Percentiles rank a stretch among this genome's conserved stretches.
phyloP scores from a whole-genome alignment of 768 basidiomycete species.

The Mycena floridula region DNA sequence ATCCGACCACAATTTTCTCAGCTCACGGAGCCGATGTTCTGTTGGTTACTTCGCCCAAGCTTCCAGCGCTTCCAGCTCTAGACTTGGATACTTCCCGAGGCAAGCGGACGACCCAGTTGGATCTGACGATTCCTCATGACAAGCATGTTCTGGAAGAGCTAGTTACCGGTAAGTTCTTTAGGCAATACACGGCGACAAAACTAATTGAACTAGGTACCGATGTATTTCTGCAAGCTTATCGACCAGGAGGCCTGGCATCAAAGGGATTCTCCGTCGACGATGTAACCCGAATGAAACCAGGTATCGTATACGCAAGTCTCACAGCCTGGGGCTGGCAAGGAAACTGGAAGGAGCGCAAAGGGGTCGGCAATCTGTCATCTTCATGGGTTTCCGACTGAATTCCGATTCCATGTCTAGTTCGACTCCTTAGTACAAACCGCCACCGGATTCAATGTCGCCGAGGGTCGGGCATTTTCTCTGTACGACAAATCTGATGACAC shows the following conservation, averaged over 20 bases:
- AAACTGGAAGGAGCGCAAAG: conserved; percentile 35
- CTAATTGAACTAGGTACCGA: conserved; percentile 41
- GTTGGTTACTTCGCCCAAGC: conserved; percentile 45
- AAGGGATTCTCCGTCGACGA: conserved; percentile 43
- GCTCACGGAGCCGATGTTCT: conserved; percentile 57
- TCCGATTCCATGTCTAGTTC: conserved; percentile 34
- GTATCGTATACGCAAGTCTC: conserved; percentile 26
- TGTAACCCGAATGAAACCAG: conserved; percentile 22
- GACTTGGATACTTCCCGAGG: conserved; percentile 58
- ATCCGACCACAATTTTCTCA: conserved; percentile 9
- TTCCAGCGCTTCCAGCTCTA: conserved; percentile 44
- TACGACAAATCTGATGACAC: conserved; percentile 10
- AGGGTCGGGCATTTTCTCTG: conserved; percentile 39
- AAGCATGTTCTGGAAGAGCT: conserved; percentile 28
- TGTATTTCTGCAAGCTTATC: conserved; percentile 58
- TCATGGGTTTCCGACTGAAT: not conserved
- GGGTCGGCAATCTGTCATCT: not conserved
- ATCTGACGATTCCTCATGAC: conserved; percentile 31
- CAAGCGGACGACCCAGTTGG: conserved; percentile 57
- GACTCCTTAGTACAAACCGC: conserved; percentile 63
- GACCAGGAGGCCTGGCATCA: conserved; percentile 40
- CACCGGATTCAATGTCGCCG: conserved; percentile 52
- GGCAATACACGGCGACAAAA: too few species aligned
- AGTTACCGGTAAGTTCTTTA: too few species aligned
- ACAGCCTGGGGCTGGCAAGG: conserved; percentile 55